phyloP scores from a whole-genome alignment of 345 rosid genomes.

The Salix viminalis region DNA sequence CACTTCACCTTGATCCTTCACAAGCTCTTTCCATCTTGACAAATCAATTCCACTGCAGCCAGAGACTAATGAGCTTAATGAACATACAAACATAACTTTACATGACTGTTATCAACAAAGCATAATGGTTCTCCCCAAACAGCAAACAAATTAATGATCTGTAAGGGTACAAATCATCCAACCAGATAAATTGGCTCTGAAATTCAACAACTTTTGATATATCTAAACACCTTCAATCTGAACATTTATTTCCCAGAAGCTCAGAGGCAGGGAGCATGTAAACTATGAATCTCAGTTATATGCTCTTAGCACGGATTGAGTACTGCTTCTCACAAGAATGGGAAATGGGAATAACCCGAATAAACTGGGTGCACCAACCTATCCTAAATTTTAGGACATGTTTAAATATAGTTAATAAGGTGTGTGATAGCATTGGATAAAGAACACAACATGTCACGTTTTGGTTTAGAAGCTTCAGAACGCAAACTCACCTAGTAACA shows the following conservation, averaged over 20 bases:
- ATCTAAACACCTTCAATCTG: neutral
- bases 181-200: neutral
- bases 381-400: neutral
- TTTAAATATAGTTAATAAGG: neutral
- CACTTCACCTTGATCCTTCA: constrained; percentile 58
- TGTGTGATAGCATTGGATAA: neutral
- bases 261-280: neutral
- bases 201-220: neutral
- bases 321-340: neutral
- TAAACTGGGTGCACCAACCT: neutral
- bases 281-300: neutral
- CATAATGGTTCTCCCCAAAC: neutral
- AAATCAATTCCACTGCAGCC: constrained; percentile 70
- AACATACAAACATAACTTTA: neutral
- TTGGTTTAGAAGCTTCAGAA: neutral
- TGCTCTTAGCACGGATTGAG: neutral
- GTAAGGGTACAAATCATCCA: neutral
- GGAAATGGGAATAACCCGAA: neutral
- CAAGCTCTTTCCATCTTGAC: constrained; percentile 77
- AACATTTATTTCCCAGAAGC: neutral
- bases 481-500: neutral
- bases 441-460: neutral
- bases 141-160: neutral
- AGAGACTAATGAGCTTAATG: constrained; percentile 10
- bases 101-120: neutral